Conservation (phyloP, 2,329 filamentous ascomycete species). For the Colletotrichum karsti region DNA sequence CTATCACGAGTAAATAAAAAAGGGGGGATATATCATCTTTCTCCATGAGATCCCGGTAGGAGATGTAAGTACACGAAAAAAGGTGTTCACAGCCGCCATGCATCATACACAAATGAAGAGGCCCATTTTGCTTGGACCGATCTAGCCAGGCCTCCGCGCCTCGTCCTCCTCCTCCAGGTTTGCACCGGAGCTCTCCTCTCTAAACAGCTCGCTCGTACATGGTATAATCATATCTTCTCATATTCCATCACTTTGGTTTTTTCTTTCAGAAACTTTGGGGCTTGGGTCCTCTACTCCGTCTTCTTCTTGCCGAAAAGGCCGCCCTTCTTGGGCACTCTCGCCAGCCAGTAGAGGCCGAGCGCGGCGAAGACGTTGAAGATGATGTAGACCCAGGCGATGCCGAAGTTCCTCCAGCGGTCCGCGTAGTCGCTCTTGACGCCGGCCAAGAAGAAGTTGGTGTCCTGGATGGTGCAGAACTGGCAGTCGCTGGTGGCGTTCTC, state of each 20-base stretch:
- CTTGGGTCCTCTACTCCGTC: constrained; percentile 32
- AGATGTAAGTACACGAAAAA: not conserved
- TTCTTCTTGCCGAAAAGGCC: constrained; percentile 41
- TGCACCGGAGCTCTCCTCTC: constrained; percentile 13
- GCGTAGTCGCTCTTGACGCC: constrained; percentile 59
- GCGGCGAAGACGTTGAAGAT: constrained; percentile 66
- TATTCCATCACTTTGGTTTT: not conserved
- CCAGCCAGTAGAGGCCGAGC: constrained; percentile 64
- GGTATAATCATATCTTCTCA: not conserved
- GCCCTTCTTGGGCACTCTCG: constrained; percentile 53
- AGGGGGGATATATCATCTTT: not conserved
- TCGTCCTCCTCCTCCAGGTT: not conserved
- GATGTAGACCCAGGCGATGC: constrained; percentile 67
- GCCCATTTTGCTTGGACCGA: not conserved
- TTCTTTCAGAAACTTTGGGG: not conserved
- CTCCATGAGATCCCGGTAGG: not conserved
- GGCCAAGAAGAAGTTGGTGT: constrained; percentile 62
- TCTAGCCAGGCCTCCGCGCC: not conserved
- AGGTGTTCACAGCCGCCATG: not conserved
- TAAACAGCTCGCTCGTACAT: constrained; percentile 16
- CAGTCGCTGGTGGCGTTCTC: constrained; percentile 57
- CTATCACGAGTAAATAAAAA: not conserved
- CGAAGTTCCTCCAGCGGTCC: constrained; percentile 75
- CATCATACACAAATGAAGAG: not conserved
- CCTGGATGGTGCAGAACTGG: constrained; percentile 59